Percentiles rank a stretch among this genome's conserved stretches.
phyloP scores from a whole-genome alignment of 768 basidiomycete genomes.

The Agrocybe pediades region DNA sequence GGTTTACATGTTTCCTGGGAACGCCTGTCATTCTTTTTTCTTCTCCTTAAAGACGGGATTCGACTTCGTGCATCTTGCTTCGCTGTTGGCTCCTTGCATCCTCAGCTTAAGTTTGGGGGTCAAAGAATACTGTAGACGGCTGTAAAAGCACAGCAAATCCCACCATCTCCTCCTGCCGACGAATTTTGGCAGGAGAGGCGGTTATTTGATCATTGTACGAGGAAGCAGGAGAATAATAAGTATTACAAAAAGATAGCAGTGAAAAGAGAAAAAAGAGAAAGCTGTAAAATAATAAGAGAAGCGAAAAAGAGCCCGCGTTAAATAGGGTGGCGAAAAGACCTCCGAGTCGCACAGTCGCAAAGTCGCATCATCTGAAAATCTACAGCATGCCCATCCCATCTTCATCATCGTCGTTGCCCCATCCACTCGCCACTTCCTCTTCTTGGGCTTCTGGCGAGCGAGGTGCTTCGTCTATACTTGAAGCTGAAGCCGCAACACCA shows the following conservation, averaged over 20 bases:
- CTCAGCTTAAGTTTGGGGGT: too few relatives aligned
- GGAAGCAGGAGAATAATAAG: constrained; percentile 1
- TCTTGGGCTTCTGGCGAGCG: constrained; percentile 41
- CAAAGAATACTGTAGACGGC: neutral
- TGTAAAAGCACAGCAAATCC: neutral
- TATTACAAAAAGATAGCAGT: constrained; percentile 17
- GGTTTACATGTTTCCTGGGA: neutral
- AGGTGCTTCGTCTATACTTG: constrained; percentile 26
- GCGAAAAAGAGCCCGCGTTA: neutral
- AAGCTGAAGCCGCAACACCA: constrained; percentile 8
- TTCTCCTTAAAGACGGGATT: too few relatives aligned
- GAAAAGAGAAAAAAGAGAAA: neutral
- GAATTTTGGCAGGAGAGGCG: neutral
- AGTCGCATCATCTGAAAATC: too few relatives aligned
- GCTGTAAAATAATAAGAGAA: constrained; percentile 3
- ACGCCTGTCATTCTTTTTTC: neutral
- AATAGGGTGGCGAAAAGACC: neutral
- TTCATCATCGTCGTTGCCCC: constrained; percentile 73
- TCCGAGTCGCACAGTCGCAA: too few relatives aligned
- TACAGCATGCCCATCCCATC: constrained; percentile 76
- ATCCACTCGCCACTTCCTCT: constrained; percentile 65
- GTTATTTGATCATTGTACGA: neutral
- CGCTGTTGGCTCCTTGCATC: neutral
- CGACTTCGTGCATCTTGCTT: neutral
- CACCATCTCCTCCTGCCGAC: neutral